Evolutionary conservation across 768 basidiomycete genomes (phyloP).

Genomic region (Trametes villosa): DNA sequence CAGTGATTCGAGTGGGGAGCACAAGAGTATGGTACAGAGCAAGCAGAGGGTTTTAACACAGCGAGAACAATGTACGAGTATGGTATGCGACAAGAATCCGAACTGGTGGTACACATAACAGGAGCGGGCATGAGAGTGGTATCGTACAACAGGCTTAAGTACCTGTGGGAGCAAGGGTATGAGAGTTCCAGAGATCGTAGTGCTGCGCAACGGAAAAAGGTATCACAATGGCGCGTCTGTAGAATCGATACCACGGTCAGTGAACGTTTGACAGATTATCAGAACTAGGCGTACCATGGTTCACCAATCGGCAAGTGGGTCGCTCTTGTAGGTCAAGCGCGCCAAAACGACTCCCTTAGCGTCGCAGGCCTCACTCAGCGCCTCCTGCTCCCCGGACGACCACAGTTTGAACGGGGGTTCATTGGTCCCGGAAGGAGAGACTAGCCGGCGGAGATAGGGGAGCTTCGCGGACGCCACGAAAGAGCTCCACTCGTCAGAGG

Average conservation of each 20-base stretch:
- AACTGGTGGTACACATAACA: neutral
- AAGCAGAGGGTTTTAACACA: neutral
- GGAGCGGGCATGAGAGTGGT: neutral
- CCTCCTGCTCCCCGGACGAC: slow-evolving; percentile 29
- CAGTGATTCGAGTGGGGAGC: neutral
- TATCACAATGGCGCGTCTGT: too few relatives aligned
- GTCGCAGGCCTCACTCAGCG: slow-evolving; percentile 27
- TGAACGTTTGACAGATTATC: too few relatives aligned
- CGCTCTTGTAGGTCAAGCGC: neutral
- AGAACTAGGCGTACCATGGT: neutral
- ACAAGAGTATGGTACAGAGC: neutral
- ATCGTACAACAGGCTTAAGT: neutral
- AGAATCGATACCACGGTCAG: too few relatives aligned
- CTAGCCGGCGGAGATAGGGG: slow-evolving; percentile 40
- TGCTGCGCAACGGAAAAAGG: too few relatives aligned
- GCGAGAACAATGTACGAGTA: neutral
- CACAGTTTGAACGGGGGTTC: slow-evolving; percentile 46
- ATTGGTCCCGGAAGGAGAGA: slow-evolving; percentile 45
- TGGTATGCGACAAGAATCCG: neutral
- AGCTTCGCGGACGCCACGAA: slow-evolving; percentile 44
- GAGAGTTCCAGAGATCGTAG: neutral
- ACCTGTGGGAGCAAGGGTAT: neutral
- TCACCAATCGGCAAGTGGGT: neutral
- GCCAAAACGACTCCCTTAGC: slow-evolving; percentile 22
- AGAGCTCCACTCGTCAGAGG: slow-evolving; percentile 45